These are phyloP conservation scores for Bipolaris sorokiniana DNA, from an alignment of 2,329 filamentous ascomycete genomes.

Conservation along the genomic window DNA sequence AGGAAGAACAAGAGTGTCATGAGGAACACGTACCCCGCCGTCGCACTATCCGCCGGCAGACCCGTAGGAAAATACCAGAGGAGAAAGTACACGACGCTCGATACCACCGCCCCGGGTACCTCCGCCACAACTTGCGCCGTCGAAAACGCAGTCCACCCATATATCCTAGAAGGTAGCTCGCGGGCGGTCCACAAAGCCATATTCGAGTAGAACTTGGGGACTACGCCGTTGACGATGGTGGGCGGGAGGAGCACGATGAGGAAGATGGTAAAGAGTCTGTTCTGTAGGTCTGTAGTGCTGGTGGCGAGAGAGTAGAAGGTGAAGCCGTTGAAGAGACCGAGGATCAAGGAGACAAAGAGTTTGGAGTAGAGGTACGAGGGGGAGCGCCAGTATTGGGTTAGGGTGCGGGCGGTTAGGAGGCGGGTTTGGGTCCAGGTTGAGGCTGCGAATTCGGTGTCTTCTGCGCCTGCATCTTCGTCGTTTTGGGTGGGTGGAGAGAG, in stretches of 20 bases:
- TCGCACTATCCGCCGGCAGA: conserved; percentile 67
- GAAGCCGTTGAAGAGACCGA: conserved; percentile 80
- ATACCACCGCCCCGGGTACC: conserved; percentile 71
- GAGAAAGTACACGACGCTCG: conserved; percentile 70
- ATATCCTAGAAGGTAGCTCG: conserved; percentile 76
- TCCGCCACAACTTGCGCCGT: conserved; percentile 72
- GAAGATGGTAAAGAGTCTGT: conserved; percentile 77
- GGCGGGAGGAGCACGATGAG: conserved; percentile 66
- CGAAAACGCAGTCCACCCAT: conserved; percentile 75
- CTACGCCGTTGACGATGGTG: conserved; percentile 73
- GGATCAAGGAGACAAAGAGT: conserved; percentile 72
- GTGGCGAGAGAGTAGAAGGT: conserved; percentile 75
- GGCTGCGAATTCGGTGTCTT: conserved; percentile 68
- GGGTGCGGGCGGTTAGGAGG: conserved; percentile 72
- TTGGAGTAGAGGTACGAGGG: conserved; percentile 79
- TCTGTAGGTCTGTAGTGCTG: conserved; percentile 72
- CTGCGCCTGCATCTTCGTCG: conserved; percentile 27
- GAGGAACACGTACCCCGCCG: conserved; percentile 76
- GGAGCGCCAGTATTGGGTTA: conserved; percentile 76
- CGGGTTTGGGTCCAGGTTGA: conserved; percentile 66
- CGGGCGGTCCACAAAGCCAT: conserved; percentile 74
- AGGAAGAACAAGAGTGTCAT: conserved; percentile 81
- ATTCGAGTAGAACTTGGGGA: conserved; percentile 80
- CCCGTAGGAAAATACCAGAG: conserved; percentile 81
- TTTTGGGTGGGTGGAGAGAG: conserved; percentile 40